These are phyloP conservation scores for Magnaporthales sp. DNA, from an alignment of 2,329 filamentous ascomycete genomes.

Conservation along the genomic window DNA sequence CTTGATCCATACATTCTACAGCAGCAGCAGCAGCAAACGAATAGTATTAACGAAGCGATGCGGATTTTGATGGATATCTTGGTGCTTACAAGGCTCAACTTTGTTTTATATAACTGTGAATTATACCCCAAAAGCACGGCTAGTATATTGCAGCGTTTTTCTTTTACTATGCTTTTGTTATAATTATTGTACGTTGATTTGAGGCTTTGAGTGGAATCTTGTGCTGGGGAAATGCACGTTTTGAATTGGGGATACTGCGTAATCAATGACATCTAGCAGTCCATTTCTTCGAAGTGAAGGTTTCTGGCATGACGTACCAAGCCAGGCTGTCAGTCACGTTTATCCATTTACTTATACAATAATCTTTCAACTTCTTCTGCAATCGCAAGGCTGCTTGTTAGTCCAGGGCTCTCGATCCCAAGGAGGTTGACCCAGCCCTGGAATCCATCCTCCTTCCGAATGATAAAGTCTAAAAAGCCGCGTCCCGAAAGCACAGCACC, in stretches of 20 bases:
- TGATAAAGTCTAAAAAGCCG: conserved; percentile 77
- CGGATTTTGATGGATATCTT: neutral
- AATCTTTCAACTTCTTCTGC: conserved; percentile 60
- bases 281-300: neutral
- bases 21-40: conserved; percentile 5
- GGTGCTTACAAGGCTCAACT: neutral
- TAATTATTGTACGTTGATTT: neutral
- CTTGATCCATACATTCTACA: neutral
- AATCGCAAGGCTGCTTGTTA: conserved; percentile 83
- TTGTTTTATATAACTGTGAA: neutral
- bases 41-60: neutral
- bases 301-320: neutral
- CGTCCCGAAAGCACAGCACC: conserved; percentile 39
- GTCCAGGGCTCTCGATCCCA: conserved; percentile 86
- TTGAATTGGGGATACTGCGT: neutral
- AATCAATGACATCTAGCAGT: too few species aligned
- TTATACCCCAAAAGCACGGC: neutral
- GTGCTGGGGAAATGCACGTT: neutral
- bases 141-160: neutral
- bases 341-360: conserved; percentile 29
- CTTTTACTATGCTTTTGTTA: neutral
- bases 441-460: conserved; percentile 68
- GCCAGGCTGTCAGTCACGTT: neutral
- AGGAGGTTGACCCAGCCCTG: conserved; percentile 81
- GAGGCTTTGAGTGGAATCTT: neutral